Evolutionary conservation across 805 yeast genomes (phyloP).

Genomic region (Metschnikowia gelsemii): DNA sequence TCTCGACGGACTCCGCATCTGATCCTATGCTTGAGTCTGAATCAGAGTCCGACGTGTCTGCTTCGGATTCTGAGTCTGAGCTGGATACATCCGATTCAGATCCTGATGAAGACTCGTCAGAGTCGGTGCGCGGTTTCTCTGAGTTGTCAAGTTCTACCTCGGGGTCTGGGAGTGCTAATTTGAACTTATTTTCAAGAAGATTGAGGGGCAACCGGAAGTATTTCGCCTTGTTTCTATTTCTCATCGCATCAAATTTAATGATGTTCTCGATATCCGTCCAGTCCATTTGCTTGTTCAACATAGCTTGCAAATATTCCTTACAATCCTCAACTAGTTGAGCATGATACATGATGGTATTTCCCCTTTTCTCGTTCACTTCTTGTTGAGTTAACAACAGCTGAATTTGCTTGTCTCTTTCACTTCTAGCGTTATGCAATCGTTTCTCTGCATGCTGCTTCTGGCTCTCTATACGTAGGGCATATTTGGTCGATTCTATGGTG

Average conservation of each 20-base stretch:
- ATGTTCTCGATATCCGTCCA: constrained; percentile 86
- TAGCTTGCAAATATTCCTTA: constrained; percentile 58
- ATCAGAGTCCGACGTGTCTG: constrained; percentile 32
- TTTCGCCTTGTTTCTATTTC: constrained; percentile 63
- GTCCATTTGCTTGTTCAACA: constrained; percentile 84
- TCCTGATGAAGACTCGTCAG: constrained; percentile 27
- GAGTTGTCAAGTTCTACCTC: constrained; percentile 30
- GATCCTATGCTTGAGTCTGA: constrained; percentile 31
- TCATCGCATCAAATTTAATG: constrained; percentile 64
- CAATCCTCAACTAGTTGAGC: constrained; percentile 74
- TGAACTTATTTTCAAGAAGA: constrained; percentile 64
- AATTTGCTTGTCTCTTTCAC: constrained; percentile 70
- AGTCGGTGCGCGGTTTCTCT: constrained; percentile 2
- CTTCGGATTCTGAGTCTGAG: constrained; percentile 19
- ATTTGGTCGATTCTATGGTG: constrained; percentile 77
- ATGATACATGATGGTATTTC: constrained; percentile 66
- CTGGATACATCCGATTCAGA: constrained; percentile 15
- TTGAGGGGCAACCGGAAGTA: constrained; percentile 67
- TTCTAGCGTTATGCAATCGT: constrained; percentile 69
- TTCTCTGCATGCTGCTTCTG: constrained; percentile 75
- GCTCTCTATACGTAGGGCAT: constrained; percentile 69
- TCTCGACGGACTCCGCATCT: constrained; percentile 14
- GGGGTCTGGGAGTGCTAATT: constrained; percentile 52
- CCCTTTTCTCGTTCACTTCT: constrained; percentile 61
- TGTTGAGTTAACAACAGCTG: constrained; percentile 64